Evolutionary conservation across 2,329 filamentous ascomycete species (phyloP).

Genomic region (Juglanconis sp.): DNA sequence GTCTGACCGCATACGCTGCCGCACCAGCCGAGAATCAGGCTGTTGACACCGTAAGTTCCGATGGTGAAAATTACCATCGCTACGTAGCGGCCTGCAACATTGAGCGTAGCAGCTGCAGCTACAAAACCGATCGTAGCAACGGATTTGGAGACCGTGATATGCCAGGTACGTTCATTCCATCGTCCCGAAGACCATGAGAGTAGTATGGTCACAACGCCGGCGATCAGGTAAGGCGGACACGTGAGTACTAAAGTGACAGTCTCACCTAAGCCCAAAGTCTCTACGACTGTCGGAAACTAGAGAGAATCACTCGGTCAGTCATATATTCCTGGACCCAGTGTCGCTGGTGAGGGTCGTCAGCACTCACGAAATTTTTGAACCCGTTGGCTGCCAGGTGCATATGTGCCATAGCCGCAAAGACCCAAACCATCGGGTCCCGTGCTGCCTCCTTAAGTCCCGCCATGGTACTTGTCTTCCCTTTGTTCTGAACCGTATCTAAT

Average conservation of each 20-base stretch:
- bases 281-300: constrained; percentile 29
- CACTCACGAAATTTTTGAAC: constrained; percentile 32
- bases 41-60: constrained; percentile 39
- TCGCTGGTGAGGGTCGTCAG: background rate
- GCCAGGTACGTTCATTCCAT: constrained; percentile 40
- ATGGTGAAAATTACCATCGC: constrained; percentile 34
- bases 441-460: constrained; percentile 22
- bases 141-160: constrained; percentile 36
- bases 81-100: constrained; percentile 30
- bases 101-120: constrained; percentile 29
- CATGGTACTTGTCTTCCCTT: constrained; percentile 21
- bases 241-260: constrained; percentile 42
- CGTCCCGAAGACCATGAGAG: constrained; percentile 41
- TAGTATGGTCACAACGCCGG: constrained; percentile 39
- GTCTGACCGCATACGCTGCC: constrained; percentile 12
- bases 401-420: constrained; percentile 12
- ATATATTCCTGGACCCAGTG: background rate
- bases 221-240: constrained; percentile 45
- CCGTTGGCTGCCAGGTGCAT: constrained; percentile 34
- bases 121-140: constrained; percentile 39
- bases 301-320: background rate
- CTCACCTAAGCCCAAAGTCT: constrained; percentile 35
- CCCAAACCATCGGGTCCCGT: constrained; percentile 22
- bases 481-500: constrained; percentile 15
- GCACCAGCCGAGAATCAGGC: constrained; percentile 40